phyloP scores from a whole-genome alignment of 2,329 filamentous ascomycete species.

The Colletotrichum orbiculare region DNA sequence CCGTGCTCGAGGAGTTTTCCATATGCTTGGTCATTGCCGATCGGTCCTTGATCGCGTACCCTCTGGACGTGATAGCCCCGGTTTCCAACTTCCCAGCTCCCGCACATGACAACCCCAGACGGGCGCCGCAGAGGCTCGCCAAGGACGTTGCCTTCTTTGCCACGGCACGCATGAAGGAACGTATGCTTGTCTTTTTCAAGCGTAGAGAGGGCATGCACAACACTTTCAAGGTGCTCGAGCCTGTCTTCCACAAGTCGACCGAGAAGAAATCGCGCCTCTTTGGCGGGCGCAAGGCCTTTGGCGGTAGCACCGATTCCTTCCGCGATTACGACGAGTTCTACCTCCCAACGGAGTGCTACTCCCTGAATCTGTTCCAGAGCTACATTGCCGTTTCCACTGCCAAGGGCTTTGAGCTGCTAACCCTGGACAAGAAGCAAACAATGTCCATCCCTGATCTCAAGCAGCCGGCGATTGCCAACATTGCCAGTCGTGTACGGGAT shows the following conservation, averaged over 20 bases:
- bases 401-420: conserved; percentile 95
- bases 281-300: conserved; percentile 66
- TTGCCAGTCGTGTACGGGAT: conserved; percentile 83
- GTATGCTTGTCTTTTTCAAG: conserved; percentile 95
- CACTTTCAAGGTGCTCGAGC: conserved; percentile 96
- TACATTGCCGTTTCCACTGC: conserved; percentile 92
- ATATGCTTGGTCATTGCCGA: conserved; percentile 92
- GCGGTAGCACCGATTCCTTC: conserved; percentile 91
- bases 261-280: conserved; percentile 82
- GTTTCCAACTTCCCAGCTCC: conserved; percentile 71
- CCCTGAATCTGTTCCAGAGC: conserved; percentile 95
- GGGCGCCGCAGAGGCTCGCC: conserved; percentile 91
- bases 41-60: conserved; percentile 91
- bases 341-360: conserved; percentile 93
- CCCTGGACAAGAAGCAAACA: conserved; percentile 95
- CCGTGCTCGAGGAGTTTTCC: conserved; percentile 95
- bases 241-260: conserved; percentile 91
- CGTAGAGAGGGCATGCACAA: conserved; percentile 92
- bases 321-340: conserved; percentile 99
- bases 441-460: conserved; percentile 93
- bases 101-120: conserved; percentile 77
- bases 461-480: conserved; percentile 81
- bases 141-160: conserved; percentile 98
- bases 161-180: conserved; percentile 96
- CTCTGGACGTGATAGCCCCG: conserved; percentile 83